A percentile compares a stretch with the other conserved stretches of the same genome.
These are phyloP conservation scores for Spironucleus salmonicida DNA, from an alignment of 208 protist genomes.

Conservation along the genomic window DNA sequence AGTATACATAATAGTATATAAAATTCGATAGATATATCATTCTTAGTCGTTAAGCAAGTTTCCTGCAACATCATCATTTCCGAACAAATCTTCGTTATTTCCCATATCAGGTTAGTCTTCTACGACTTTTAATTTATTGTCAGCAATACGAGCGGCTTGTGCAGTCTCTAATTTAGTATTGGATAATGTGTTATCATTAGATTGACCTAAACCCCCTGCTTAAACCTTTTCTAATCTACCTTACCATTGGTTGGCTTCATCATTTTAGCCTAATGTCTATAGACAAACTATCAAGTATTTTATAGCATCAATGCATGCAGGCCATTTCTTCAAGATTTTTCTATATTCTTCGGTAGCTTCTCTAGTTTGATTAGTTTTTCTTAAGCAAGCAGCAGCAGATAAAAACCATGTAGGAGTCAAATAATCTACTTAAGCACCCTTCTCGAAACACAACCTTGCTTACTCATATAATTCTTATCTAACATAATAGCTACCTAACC, in stretches of 20 bases:
- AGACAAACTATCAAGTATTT: background rate
- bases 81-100: conserved; percentile 4
- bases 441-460: conserved; percentile 13
- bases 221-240: background rate
- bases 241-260: conserved; percentile 7
- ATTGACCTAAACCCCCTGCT: background rate
- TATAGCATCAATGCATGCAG: background rate
- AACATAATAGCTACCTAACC: conserved; percentile 16
- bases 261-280: background rate
- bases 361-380: conserved; percentile 11
- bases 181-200: background rate
- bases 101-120: background rate
- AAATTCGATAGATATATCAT: too few species aligned
- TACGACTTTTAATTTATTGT: background rate
- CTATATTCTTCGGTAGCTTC: conserved; percentile 15
- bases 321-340: background rate
- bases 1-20: too few species aligned
- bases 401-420: background rate
- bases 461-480: conserved; percentile 24
- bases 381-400: conserved; percentile 3
- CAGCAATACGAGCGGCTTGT: background rate
- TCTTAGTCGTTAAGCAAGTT: background rate
- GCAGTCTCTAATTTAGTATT: background rate
- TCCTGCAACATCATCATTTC: conserved; percentile 3
- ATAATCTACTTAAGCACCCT: background rate